These are phyloP conservation scores for Clathrospora elynae DNA, from an alignment of 2,329 filamentous ascomycete species.

Conservation along the genomic window DNA sequence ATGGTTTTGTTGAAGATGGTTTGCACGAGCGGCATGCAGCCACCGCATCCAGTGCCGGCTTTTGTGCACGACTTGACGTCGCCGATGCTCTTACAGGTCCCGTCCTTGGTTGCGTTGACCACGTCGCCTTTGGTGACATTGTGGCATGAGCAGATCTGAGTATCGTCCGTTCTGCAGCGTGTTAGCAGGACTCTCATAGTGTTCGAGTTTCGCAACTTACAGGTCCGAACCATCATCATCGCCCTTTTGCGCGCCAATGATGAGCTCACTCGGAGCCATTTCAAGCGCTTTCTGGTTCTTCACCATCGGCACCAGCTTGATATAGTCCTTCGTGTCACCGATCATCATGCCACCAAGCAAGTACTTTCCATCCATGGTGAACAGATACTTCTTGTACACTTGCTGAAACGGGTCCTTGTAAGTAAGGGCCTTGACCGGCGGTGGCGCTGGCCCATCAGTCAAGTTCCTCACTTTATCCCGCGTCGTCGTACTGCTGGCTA, in stretches of 20 bases:
- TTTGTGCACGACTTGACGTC: conserved; percentile 91
- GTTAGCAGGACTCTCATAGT: conserved; percentile 19
- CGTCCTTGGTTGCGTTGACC: conserved; percentile 72
- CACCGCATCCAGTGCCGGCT: conserved; percentile 86
- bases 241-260: conserved; percentile 75
- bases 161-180: conserved; percentile 67
- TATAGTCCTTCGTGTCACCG: conserved; percentile 86
- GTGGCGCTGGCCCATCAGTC: conserved; percentile 61
- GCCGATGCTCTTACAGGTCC: conserved; percentile 78
- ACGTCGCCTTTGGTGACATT: conserved; percentile 89
- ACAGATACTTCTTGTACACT: conserved; percentile 93
- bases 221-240: conserved; percentile 80
- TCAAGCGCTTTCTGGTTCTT: conserved; percentile 82
- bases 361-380: conserved; percentile 87
- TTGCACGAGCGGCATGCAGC: conserved; percentile 85
- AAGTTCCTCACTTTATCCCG: conserved; percentile 57
- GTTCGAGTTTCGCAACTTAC: conserved; percentile 38
- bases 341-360: conserved; percentile 98
- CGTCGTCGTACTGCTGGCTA: conserved; percentile 36
- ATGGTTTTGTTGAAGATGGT: conserved; percentile 91
- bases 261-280: conserved; percentile 78
- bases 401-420: conserved; percentile 88
- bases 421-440: conserved; percentile 78
- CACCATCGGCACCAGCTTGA: conserved; percentile 86
- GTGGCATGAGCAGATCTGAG: conserved; percentile 90